Percentiles rank a stretch among this genome's conserved stretches.
Evolutionary conservation across 2,329 filamentous ascomycete species (phyloP).

Genomic region (Xylaria sp.): DNA sequence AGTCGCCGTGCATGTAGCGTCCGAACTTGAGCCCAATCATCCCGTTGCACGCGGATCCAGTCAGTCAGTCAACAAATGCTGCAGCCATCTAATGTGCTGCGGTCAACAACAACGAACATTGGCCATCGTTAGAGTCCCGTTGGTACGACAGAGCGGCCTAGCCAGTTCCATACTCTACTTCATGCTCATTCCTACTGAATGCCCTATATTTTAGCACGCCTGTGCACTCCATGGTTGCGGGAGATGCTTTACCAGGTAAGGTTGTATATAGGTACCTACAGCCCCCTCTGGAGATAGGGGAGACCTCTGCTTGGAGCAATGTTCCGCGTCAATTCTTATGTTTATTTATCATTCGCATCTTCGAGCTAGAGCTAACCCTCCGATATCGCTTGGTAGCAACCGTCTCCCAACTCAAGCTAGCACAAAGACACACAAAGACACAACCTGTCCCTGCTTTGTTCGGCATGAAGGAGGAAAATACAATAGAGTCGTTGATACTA

Average conservation of each 20-base stretch:
- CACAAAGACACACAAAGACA: slow-evolving; percentile 14
- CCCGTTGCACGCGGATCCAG: slow-evolving; percentile 33
- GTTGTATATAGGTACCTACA: neutral
- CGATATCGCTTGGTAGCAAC: slow-evolving; percentile 16
- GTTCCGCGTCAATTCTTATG: neutral
- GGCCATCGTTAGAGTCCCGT: slow-evolving; percentile 9
- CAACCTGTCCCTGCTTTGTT: slow-evolving; percentile 11
- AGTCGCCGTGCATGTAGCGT: slow-evolving; percentile 21
- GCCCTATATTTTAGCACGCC: neutral
- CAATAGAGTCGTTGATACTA: neutral
- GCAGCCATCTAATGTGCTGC: slow-evolving; percentile 19
- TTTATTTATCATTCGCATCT: neutral
- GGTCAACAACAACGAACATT: slow-evolving; percentile 1
- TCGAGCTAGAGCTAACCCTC: slow-evolving; percentile 5
- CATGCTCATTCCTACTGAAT: neutral
- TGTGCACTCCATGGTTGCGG: neutral
- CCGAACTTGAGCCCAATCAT: slow-evolving; percentile 26
- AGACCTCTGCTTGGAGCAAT: neutral
- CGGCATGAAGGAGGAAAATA: neutral
- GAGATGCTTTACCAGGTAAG: slow-evolving; percentile 15
- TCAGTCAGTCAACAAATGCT: slow-evolving; percentile 34
- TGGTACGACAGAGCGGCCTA: slow-evolving; percentile 1
- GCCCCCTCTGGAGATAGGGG: neutral
- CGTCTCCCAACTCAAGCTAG: neutral
- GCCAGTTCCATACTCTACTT: neutral